Base-by-base conservation (phyloP, 805 yeast genomes). In the Blastobotrys muscicola region DNA sequence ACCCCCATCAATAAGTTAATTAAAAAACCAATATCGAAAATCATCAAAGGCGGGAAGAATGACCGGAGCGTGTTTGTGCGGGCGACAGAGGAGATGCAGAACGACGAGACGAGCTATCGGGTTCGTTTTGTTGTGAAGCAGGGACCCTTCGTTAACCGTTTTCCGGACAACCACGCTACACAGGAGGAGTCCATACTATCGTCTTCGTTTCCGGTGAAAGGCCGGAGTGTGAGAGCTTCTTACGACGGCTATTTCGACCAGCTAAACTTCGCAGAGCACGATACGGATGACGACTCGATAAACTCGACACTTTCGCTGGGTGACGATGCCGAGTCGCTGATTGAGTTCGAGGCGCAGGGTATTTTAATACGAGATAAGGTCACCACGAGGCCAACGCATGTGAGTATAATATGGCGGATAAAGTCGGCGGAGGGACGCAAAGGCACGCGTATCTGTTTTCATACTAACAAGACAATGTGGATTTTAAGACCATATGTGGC, bases 271-370 rank as follows among this genome's bases (percentile, higher is more conserved):
- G 29, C 12, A 12, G 12, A n/a, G 8, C 12, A 40, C 12, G 37
- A 36, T 11, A 41, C 41, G 23, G 49, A 39, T 12, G 41, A 35
- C n/a, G 46, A 44, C 11, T 23, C 41, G 9, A 12, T 26, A n/a
- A 40, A 36, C 6, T 43, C 46, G 10, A 23, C 29, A 11, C 8
- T 43, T 26, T 43, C 46, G 15, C 39, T 43, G n/a, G 43, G 13
- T 7, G 41, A 46, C 32, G 49, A 41, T n/a, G 31, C 41, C n/a
- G 49, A 46, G n/a, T n/a, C 37, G 10, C 20, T 45, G 8, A 38
- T 62, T 1, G 90, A 85, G 51, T 66, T 89, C 33, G 97, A 90
- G 60, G 97, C 96, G 0, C 97, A 90, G 57, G 98, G 98, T 2
- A 81, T 92, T 8, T 61, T 90, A 14, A 80, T 92, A 7, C 82